Evolutionary conservation across 352 stramenopile genomes (phyloP).

Genomic region (Pythium angustatum): DNA sequence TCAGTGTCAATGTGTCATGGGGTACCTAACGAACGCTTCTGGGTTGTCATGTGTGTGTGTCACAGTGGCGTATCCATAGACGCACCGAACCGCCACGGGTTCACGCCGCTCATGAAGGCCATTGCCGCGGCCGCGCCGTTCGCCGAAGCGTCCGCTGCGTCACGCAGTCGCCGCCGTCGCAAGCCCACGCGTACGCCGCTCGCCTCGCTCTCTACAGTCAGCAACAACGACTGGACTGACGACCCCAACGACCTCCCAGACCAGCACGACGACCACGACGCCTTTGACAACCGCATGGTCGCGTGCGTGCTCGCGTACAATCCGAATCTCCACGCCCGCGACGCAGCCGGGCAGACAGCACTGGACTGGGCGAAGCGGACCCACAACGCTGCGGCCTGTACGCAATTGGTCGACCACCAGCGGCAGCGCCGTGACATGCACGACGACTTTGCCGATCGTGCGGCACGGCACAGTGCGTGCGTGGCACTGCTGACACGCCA

Average conservation of each 20-base stretch:
- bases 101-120: conserved; percentile 78
- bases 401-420: conserved; percentile 38
- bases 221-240: conserved; percentile 24
- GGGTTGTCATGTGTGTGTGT: background rate
- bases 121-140: conserved; percentile 47
- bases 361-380: conserved; percentile 68
- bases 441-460: conserved; percentile 36
- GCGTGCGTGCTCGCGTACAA: conserved; percentile 39
- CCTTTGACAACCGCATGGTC: conserved; percentile 61
- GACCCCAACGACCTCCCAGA: conserved; percentile 25
- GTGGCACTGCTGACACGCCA: conserved; percentile 39
- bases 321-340: conserved; percentile 43
- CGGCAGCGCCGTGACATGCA: conserved; percentile 12
- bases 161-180: background rate
- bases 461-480: conserved; percentile 42
- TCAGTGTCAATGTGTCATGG: too few relatives aligned
- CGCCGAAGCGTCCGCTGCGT: conserved; percentile 8
- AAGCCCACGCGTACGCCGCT: background rate
- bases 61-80: conserved; percentile 61
- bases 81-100: conserved; percentile 48
- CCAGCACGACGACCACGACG: conserved; percentile 14
- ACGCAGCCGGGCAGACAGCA: conserved; percentile 54
- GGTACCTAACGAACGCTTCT: too few relatives aligned
- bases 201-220: background rate
- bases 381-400: conserved; percentile 37